These are phyloP conservation scores for Glaciozyma antarctica DNA, from an alignment of 768 basidiomycete genomes.

Conservation along the genomic window DNA sequence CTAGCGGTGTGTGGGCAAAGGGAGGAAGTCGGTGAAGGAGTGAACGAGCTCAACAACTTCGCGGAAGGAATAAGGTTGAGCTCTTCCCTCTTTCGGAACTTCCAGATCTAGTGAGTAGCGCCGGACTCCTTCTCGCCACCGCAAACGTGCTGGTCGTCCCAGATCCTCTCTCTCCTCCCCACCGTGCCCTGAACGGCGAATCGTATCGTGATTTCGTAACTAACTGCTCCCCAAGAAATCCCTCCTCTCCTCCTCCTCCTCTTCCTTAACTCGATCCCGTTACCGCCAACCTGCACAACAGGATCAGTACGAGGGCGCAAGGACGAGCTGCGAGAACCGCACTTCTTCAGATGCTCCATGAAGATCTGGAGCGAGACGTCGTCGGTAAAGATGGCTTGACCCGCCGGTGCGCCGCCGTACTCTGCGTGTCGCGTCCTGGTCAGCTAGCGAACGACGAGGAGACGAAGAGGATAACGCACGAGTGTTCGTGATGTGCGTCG, in stretches of 20 bases:
- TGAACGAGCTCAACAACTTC: no score
- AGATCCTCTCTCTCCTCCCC: no score
- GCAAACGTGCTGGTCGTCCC: no score
- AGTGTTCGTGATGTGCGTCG: constrained; percentile 77
- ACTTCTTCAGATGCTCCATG: constrained; percentile 22
- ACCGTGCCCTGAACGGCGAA: no score
- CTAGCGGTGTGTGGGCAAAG: no score
- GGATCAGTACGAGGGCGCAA: background rate
- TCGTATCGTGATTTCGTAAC: no score
- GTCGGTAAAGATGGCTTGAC: constrained; percentile 94
- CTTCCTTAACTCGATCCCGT: background rate
- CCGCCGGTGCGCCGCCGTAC: constrained; percentile 60
- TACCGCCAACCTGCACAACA: background rate
- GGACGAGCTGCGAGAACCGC: background rate
- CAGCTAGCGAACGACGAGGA: background rate
- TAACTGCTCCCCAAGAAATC: no score
- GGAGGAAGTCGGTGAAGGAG: no score
- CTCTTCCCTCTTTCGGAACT: no score
- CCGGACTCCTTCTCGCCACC: no score
- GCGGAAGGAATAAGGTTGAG: no score
- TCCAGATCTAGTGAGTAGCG: no score
- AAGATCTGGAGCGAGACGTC: constrained; percentile 96
- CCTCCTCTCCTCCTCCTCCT: background rate
- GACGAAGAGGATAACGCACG: background rate
- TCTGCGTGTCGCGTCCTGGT: constrained; percentile 72